These are phyloP conservation scores for Gentiana dahurica DNA, from an alignment of 257 asterid species.

Conservation along the genomic window DNA sequence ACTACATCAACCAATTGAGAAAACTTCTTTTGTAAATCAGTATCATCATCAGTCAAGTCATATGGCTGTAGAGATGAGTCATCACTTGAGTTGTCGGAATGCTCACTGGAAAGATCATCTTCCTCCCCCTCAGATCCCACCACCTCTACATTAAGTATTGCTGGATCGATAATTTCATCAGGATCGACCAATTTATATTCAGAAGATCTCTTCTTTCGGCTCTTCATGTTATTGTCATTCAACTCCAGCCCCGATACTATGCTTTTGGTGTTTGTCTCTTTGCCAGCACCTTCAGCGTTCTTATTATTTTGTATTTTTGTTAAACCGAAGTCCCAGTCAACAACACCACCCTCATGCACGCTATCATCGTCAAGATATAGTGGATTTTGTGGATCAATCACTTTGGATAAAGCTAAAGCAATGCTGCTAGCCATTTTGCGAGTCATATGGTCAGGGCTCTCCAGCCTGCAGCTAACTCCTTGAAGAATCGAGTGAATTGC, in stretches of 20 bases:
- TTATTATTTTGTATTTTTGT: constrained; percentile 23
- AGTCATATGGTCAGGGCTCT: constrained; percentile 66
- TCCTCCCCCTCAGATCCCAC: constrained; percentile 40
- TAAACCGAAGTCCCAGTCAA: constrained; percentile 87
- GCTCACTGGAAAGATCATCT: constrained; percentile 55
- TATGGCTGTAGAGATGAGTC: constrained; percentile 71
- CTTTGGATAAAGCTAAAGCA: constrained; percentile 80
- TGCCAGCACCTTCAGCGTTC: constrained; percentile 22
- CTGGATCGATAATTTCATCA: constrained; percentile 85
- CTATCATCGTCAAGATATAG: constrained; percentile 87
- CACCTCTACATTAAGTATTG: constrained; percentile 33
- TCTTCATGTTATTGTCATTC: constrained; percentile 17
- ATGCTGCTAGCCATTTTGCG: constrained; percentile 92
- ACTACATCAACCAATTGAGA: constrained; percentile 89
- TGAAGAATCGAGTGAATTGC: constrained; percentile 76
- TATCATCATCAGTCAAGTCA: constrained; percentile 77
- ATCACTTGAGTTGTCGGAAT: constrained; percentile 54
- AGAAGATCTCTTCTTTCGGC: constrained; percentile 28
- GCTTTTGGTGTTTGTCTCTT: constrained; percentile 20
- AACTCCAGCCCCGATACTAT: constrained; percentile 21
- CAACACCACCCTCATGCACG: constrained; percentile 46
- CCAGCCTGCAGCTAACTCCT: constrained; percentile 95
- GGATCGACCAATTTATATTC: constrained; percentile 52
- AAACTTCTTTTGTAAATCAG: constrained; percentile 61
- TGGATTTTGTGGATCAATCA: constrained; percentile 85